phyloP scores from a whole-genome alignment of 2,329 filamentous ascomycete genomes.

The Diaporthe longicolla region DNA sequence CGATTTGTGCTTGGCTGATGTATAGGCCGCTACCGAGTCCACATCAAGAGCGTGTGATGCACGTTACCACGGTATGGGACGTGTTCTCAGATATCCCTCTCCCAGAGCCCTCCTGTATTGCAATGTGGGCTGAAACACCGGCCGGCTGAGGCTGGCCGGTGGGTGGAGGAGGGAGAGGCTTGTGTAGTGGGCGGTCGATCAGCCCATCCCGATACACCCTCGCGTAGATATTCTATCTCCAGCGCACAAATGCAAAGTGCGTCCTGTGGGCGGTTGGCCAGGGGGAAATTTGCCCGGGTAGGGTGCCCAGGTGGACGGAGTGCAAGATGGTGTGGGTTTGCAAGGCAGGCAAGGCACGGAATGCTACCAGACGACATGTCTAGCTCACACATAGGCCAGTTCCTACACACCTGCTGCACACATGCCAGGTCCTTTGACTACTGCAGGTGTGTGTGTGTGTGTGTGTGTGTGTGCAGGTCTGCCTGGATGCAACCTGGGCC shows the following conservation, averaged over 20 bases:
- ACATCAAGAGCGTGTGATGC: neutral
- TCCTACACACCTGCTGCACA: neutral
- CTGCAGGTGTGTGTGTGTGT: conserved; percentile 2
- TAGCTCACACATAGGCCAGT: neutral
- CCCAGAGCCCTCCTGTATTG: neutral
- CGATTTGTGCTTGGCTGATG: conserved; percentile 11
- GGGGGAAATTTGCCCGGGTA: too few relatives aligned
- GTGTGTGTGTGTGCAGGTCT: neutral
- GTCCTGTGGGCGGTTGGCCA: neutral
- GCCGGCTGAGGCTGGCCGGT: conserved; percentile 29
- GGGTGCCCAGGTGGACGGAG: neutral
- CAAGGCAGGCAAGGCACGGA: conserved; percentile 5
- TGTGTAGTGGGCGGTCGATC: conserved; percentile 1
- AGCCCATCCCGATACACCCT: conserved; percentile 30
- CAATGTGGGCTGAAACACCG: conserved; percentile 31
- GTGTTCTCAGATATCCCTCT: neutral
- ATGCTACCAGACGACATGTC: conserved; percentile 14
- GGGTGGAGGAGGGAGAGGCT: neutral
- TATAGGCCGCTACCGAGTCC: neutral
- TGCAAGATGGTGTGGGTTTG: neutral
- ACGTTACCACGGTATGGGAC: neutral
- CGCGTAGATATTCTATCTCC: conserved; percentile 7
- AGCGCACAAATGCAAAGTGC: neutral
- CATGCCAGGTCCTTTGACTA: neutral
- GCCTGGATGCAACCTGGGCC: conserved; percentile 15